Evolutionary conservation across 1,284 basidiomycete genomes (phyloP).

Genomic region (Stereum hirsutum): DNA sequence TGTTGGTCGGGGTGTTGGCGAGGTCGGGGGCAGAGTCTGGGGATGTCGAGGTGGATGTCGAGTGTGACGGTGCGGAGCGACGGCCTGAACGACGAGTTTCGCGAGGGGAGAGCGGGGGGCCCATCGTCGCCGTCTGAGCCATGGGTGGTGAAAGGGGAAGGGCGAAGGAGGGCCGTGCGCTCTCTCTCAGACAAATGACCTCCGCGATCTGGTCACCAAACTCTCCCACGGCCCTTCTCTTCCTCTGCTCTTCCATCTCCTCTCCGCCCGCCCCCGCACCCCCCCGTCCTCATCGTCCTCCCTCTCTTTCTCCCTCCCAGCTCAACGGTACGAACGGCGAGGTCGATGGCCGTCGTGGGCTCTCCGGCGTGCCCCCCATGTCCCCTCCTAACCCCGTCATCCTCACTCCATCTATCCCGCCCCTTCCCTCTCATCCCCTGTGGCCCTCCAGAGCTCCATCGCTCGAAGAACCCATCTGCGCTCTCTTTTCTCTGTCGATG

Average conservation of each 20-base stretch:
- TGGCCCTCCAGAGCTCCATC: too few relatives aligned
- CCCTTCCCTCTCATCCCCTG: too few relatives aligned
- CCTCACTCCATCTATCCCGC: too few relatives aligned
- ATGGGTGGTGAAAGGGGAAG: slow-evolving; percentile 17
- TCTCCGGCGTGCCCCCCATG: too few relatives aligned
- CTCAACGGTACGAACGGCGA: too few relatives aligned
- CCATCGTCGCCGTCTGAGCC: slow-evolving; percentile 53
- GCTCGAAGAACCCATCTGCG: too few relatives aligned
- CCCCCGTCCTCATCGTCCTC: background rate
- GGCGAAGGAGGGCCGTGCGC: too few relatives aligned
- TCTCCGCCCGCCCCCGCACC: background rate
- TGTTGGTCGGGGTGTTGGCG: slow-evolving; percentile 44
- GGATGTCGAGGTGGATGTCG: slow-evolving; percentile 62
- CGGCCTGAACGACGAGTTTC: slow-evolving; percentile 70
- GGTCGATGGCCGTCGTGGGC: too few relatives aligned
- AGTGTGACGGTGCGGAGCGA: slow-evolving; percentile 56
- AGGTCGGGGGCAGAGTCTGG: too few relatives aligned
- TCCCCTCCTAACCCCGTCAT: too few relatives aligned
- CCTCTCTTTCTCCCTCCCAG: background rate
- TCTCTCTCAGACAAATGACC: slow-evolving; percentile 3
- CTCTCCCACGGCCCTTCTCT: slow-evolving; percentile 8
- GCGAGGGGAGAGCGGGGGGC: slow-evolving; percentile 64
- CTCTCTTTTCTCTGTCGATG: too few relatives aligned
- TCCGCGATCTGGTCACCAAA: slow-evolving; percentile 5
- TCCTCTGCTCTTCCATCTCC: background rate